Base-by-base conservation (phyloP, 2,329 filamentous ascomycete species). In the Leptosphaerulina australis region DNA sequence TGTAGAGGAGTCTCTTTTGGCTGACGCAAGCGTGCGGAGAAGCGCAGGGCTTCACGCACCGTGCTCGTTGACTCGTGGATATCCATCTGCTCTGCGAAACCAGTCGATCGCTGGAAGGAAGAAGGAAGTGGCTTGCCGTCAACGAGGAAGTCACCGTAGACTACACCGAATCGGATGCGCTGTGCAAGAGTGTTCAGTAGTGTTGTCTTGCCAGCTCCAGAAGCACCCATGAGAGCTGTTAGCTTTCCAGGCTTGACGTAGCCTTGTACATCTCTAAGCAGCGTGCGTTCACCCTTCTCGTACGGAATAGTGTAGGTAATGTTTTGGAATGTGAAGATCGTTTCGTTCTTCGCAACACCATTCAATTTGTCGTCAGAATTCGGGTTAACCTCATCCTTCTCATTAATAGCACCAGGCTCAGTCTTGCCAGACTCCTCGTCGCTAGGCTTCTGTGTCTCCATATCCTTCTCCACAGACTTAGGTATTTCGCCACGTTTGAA, bases 181-280 rank as follows among this genome's bases (percentile, higher is more conserved):
- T 77, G 76, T 0, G 69, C 69, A 1, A 72, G 56, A 1, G 68
- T 69, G 26, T 72, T 73, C 4, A 72, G 51, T 5, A 78, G 49
- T 1, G 68, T 72, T 2, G 67, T 72, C 36, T 71, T 73, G 3
- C 69, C 69, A 6, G 68, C 67, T 11, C 47, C 88, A 87, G 31
- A 91, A 84, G 76, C 76, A 86, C 91, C 50, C 67, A 71, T 96
- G 1, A 96, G 78, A 26, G 90, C 91, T 5, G 91, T 96, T 44
- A 96, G 74, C 10, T 90, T 96, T 38, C 92, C 92, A 3, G 92
- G 92, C 71, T 94, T 93, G 40, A 97, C 91, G 86, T 90, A 96
- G 15, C 92, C 92, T 58, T 84, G 79, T 4, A 88, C 81, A 49
- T 86, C 77, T 52, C 84, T 78, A 9, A 88, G 70, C 4, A 88